Evolutionary conservation across 2,329 filamentous ascomycete genomes (phyloP), one percentile per base, ranked within the genome.

Genomic region (Hypoxylon sp.): DNA sequence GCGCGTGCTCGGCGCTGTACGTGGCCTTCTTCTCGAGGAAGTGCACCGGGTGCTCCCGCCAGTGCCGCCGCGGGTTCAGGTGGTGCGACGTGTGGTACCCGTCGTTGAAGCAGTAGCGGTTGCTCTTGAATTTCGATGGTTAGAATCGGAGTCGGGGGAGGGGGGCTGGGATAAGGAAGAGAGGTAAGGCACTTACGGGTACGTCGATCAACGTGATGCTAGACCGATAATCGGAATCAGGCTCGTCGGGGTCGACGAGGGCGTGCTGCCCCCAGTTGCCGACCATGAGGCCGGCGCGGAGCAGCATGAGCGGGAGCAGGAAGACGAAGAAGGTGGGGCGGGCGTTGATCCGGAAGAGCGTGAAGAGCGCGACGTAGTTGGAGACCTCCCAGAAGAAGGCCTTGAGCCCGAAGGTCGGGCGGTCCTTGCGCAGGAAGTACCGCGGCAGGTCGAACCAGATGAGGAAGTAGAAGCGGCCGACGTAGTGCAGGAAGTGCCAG

Each of bases 211-310:
- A 74, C 0, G 91, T 94, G 68, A 94, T 91, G 75, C 91, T 93
- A 0, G 89, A 92, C 34, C 91, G 83, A 71, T 89, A 94, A 73
- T 94, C 91, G 0, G 90, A 93, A 71, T 91, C 86, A 0, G 91
- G 91, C 68, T 92, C 88, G 11, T 87, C 80, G 19, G 89, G 85
- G 70, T 94, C 91, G 6, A 94, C 91, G 67, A 94, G 89, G 1
- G 91, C 91, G 74, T 94, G 91, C 74, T 94, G 91, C 3, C 90
- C 91, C 90, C 91, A 94, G 73, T 94, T 94, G 1, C 91, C 91
- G 6, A 91, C 83, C 91, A 94, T 94, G 66, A 94, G 76, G 0
- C 88, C 91, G 17, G 92, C 70, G 0, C 91, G 84, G 76, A 94
- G 83, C 28, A 90, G 75, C 2, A 85, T 68, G 19, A 94, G 81